Conservation (phyloP, 305 asterid genomes). For the Solanum hybrid region DNA sequence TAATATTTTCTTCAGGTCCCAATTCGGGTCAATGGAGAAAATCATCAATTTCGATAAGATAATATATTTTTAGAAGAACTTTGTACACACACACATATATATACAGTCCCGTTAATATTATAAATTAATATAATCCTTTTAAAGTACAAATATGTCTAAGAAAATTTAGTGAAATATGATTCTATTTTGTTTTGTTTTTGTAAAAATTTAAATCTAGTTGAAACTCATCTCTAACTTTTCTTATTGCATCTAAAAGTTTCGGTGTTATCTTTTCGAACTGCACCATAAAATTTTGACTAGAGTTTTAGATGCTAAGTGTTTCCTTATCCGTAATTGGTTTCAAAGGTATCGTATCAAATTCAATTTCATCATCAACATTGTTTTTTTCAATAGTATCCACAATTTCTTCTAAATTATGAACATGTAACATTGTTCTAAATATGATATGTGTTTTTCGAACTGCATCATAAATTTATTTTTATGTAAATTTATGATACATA, state of each 20-base stretch:
- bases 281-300: not conserved
- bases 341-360: too few species aligned
- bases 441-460: not conserved
- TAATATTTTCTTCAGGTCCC: too few species aligned
- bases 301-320: not conserved
- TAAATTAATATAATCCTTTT: too few species aligned
- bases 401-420: too few species aligned
- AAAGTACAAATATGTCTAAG: too few species aligned
- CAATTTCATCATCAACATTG: not conserved
- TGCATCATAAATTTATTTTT: not conserved
- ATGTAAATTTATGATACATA: not conserved
- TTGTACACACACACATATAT: too few species aligned
- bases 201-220: too few species aligned
- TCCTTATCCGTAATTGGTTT: not conserved
- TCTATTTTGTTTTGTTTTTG: fast-evolving
- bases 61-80: not conserved
- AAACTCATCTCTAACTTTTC: not conserved
- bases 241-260: not conserved
- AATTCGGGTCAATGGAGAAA: too few species aligned
- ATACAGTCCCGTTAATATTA: too few species aligned
- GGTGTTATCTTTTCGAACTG: fast-evolving
- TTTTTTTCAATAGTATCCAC: not conserved
- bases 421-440: not conserved
- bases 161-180: too few species aligned
- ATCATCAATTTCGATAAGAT: too few species aligned